Percentiles rank a stretch among this genome's conserved stretches.
phyloP scores from a whole-genome alignment of 257 asterid species.

The Gynochthodes officinalis region DNA sequence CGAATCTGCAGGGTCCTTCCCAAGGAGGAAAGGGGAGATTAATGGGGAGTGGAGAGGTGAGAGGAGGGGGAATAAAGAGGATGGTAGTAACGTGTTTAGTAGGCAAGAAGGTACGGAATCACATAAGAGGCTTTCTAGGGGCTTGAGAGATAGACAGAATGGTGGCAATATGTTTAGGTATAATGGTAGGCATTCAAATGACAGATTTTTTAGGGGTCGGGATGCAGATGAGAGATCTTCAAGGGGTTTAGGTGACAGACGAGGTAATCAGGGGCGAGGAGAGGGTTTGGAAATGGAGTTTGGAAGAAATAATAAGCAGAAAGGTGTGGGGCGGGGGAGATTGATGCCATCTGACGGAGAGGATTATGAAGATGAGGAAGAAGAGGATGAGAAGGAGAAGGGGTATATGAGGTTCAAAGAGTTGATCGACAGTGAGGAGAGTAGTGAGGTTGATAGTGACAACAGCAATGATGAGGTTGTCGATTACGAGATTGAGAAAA shows the following conservation, averaged over 20 bases:
- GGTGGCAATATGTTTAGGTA: constrained; percentile 22
- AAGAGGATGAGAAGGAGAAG: constrained; percentile 27
- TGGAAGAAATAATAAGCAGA: constrained; percentile 28
- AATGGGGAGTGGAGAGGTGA: constrained; percentile 18
- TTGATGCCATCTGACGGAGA: constrained; percentile 41
- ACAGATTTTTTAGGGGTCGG: background rate
- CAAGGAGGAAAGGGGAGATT: constrained; percentile 39
- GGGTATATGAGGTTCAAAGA: constrained; percentile 51
- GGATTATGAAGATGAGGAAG: constrained; percentile 33
- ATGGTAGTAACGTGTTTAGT: constrained; percentile 20
- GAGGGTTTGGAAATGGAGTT: constrained; percentile 23
- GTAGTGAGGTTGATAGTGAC: constrained; percentile 30
- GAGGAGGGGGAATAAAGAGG: constrained; percentile 37
- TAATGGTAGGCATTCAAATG: constrained; percentile 13
- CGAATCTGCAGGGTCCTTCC: constrained; percentile 21
- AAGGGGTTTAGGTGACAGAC: constrained; percentile 7
- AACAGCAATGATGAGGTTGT: constrained; percentile 25
- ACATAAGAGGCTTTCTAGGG: constrained; percentile 2
- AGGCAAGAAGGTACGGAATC: constrained; percentile 22
- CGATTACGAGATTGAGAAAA: constrained; percentile 27
- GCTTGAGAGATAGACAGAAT: background rate
- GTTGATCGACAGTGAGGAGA: constrained; percentile 63
- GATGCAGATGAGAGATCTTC: constrained; percentile 8
- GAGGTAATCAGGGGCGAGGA: constrained; percentile 23
- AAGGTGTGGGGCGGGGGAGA: constrained; percentile 33